Base-by-base conservation (phyloP, 1,284 basidiomycete species). In the Neolentinus lepideus region DNA sequence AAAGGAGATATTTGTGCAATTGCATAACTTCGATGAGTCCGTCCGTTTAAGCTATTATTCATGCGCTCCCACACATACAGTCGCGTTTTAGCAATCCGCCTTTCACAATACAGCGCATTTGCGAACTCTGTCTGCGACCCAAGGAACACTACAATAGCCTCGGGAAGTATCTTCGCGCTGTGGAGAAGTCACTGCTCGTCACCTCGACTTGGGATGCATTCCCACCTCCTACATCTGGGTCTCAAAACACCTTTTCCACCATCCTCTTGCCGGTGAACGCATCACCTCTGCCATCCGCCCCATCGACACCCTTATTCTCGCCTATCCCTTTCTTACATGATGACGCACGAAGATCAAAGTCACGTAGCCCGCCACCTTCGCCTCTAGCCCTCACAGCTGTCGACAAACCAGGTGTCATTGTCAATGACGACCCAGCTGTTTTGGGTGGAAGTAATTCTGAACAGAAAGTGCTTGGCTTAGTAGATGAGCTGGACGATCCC, bases 91-190 rank as follows among this genome's bases (percentile, higher is more conserved):
- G 81, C 52, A 83, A 82, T 54, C 82, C 92, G 0, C 94, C 94
- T 2, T 98, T 97, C 71, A 96, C 94, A 2, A 88, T 97, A 53
- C 94, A 98, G 69, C 85, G 94, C 35, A 71, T 97, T 16, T 92
- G 90, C 63, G 94, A 97, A 66, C 81, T 98, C n/a, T 84, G 86
- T 48, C 62, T 88, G 6, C 70, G 79, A 31, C 93, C 94, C 2
- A 77, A 77, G 58, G 72, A 78, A 52, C 79, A 91, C 61, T 95
- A 97, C 75, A 84, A 77, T 43, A 79, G 81, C 25, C 72, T 92
- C 3, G 92, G 94, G 50, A 97, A 97, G 71, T 97, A 94, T 68
- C 78, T 96, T 22, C 90, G 94, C 10, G 94, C 94, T 0, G 73
- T 97, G 11, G 91, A 95, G 64, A 91, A 90, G 65, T 78, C 88